Conservation (phyloP, 495 filamentous ascomycete species). For the Aspergillus cavernicola region DNA sequence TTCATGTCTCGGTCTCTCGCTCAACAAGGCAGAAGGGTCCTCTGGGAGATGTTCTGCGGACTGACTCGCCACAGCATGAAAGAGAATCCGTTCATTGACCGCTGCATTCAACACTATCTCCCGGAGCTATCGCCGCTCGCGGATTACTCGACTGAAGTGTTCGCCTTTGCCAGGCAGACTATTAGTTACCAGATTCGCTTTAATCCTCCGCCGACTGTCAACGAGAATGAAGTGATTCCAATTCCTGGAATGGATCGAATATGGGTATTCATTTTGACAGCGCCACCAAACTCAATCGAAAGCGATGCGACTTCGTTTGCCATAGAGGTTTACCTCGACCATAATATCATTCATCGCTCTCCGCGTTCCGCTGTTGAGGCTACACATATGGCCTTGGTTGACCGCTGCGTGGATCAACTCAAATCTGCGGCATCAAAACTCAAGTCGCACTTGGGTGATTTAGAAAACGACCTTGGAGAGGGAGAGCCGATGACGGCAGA, state of each 20-base stretch:
- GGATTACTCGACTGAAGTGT: constrained; percentile 62
- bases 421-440: constrained; percentile 62
- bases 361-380: constrained; percentile 51
- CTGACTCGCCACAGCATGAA: constrained; percentile 40
- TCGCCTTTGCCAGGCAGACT: constrained; percentile 62
- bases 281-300: constrained; percentile 67
- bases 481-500: constrained; percentile 44
- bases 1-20: constrained; percentile 57
- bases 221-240: constrained; percentile 45
- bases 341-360: constrained; percentile 36
- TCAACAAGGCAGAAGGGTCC: constrained; percentile 52
- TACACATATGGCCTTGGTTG: constrained; percentile 75
- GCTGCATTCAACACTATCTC: constrained; percentile 64
- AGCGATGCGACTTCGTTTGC: constrained; percentile 62
- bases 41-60: constrained; percentile 64
- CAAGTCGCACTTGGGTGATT: constrained; percentile 40
- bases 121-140: constrained; percentile 57
- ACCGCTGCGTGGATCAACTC: constrained; percentile 73
- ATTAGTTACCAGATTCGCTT: constrained; percentile 46
- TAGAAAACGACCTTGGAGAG: constrained; percentile 32
- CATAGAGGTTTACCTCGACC: constrained; percentile 71
- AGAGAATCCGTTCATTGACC: constrained; percentile 61
- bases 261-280: constrained; percentile 77
- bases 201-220: constrained; percentile 32
- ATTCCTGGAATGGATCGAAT: constrained; percentile 69